These are phyloP conservation scores for Aspergillus sclerotioniger DNA, from an alignment of 495 filamentous ascomycete genomes.

Conservation along the genomic window DNA sequence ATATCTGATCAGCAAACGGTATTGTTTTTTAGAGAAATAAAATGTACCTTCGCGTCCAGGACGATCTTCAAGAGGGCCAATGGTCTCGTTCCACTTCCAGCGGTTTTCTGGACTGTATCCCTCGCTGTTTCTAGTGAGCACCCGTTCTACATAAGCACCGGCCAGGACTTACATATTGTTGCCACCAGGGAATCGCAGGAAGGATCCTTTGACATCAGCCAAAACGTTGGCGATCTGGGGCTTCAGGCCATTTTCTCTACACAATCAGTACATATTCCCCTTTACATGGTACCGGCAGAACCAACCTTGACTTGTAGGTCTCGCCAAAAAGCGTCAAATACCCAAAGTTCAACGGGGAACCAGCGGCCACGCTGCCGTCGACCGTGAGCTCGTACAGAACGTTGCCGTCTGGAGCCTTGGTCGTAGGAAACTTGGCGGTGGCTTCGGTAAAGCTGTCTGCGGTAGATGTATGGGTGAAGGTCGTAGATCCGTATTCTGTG, in stretches of 20 bases:
- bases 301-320: slow-evolving; percentile 50
- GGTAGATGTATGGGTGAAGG: slow-evolving; percentile 18
- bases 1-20: slow-evolving; percentile 1
- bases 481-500: slow-evolving; percentile 26
- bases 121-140: slow-evolving; percentile 30
- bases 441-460: slow-evolving; percentile 24
- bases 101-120: slow-evolving; percentile 43
- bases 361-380: slow-evolving; percentile 39
- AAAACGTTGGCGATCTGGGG: slow-evolving; percentile 55
- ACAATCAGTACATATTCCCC: neutral
- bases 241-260: slow-evolving; percentile 55
- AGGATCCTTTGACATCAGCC: slow-evolving; percentile 49
- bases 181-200: slow-evolving; percentile 61
- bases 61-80: slow-evolving; percentile 58
- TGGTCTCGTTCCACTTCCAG: slow-evolving; percentile 66
- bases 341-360: slow-evolving; percentile 54
- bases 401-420: slow-evolving; percentile 55
- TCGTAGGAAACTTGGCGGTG: slow-evolving; percentile 27
- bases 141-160: neutral
- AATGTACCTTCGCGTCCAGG: slow-evolving; percentile 41
- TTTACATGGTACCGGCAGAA: neutral
- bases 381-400: slow-evolving; percentile 61
- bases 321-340: slow-evolving; percentile 62
- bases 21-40: neutral
- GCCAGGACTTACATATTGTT: slow-evolving; percentile 47